These are phyloP conservation scores for Prunus mira DNA, from an alignment of 306 rosid species.

Conservation along the genomic window DNA sequence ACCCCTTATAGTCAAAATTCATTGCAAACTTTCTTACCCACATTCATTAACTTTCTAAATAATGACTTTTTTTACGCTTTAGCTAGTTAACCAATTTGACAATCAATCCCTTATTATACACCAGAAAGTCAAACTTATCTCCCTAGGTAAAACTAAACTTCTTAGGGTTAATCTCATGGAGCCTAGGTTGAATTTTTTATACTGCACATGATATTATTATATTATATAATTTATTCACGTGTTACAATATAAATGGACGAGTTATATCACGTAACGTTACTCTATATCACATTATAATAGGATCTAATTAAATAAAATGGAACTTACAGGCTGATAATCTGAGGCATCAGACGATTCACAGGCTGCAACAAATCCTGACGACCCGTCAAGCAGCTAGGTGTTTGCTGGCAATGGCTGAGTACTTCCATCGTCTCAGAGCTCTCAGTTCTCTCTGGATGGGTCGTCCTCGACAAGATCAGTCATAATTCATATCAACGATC, in stretches of 20 bases:
- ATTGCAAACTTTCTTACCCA: not conserved
- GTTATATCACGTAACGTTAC: too few relatives aligned
- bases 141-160: not conserved
- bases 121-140: not conserved
- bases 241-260: not conserved
- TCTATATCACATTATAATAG: too few relatives aligned
- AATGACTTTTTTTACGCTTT: not conserved
- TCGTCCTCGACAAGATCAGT: slow-evolving; percentile 74
- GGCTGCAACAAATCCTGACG: slow-evolving; percentile 66
- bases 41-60: not conserved
- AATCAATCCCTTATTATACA: not conserved
- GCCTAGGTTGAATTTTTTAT: not conserved
- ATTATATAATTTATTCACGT: too few relatives aligned
- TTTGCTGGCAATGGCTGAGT: slow-evolving; percentile 78
- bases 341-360: slow-evolving; percentile 73
- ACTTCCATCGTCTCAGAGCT: slow-evolving; percentile 82
- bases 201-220: not conserved
- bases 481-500: not conserved
- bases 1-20: slow-evolving; percentile 10
- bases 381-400: slow-evolving; percentile 89
- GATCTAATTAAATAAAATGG: not conserved
- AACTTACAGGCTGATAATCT: slow-evolving; percentile 75
- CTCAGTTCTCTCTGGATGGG: slow-evolving; percentile 89
- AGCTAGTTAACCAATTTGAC: not conserved
- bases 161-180: not conserved